These are phyloP conservation scores for Cladochytrium replicatum DNA, from an alignment of 192 early-diverging fungal species.

Conservation along the genomic window DNA sequence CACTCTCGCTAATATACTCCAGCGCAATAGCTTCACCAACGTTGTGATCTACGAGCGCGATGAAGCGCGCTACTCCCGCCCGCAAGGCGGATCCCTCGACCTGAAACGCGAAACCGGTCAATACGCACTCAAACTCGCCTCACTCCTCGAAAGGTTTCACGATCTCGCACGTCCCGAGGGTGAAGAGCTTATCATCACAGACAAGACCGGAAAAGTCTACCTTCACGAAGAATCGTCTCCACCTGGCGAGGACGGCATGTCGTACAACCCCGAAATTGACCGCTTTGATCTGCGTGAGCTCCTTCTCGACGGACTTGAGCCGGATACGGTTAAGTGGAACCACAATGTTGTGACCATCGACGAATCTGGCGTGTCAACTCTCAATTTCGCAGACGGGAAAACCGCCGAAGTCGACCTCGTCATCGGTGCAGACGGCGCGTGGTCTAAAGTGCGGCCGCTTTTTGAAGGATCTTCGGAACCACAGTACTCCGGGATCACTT, in stretches of 20 bases:
- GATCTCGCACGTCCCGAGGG: constrained; percentile 23
- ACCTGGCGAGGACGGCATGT: constrained; percentile 1
- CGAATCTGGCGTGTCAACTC: no score
- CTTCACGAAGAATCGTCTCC: constrained; percentile 11
- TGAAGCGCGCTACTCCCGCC: constrained; percentile 7
- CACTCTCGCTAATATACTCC: constrained; percentile 34
- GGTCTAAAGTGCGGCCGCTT: constrained; percentile 33
- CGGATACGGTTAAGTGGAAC: constrained; percentile 28
- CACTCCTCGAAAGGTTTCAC: constrained; percentile 19
- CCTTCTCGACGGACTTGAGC: constrained; percentile 28
- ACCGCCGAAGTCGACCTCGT: constrained; percentile 26
- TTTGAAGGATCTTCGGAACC: constrained; percentile 24
- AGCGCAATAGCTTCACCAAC: constrained; percentile 19
- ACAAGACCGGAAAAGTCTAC: constrained; percentile 19
- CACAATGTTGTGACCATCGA: not conserved
- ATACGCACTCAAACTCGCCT: constrained; percentile 19
- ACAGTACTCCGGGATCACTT: constrained; percentile 31
- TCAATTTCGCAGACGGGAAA: no score
- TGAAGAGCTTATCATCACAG: constrained; percentile 18
- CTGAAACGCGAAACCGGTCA: constrained; percentile 36
- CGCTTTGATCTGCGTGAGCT: constrained; percentile 28
- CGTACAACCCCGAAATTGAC: constrained; percentile 36
- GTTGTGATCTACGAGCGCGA: constrained; percentile 36
- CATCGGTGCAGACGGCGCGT: constrained; percentile 45
- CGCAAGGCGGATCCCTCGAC: constrained; percentile 41